phyloP scores from a whole-genome alignment of 1,284 basidiomycete genomes.

The Inonotus hispidus region DNA sequence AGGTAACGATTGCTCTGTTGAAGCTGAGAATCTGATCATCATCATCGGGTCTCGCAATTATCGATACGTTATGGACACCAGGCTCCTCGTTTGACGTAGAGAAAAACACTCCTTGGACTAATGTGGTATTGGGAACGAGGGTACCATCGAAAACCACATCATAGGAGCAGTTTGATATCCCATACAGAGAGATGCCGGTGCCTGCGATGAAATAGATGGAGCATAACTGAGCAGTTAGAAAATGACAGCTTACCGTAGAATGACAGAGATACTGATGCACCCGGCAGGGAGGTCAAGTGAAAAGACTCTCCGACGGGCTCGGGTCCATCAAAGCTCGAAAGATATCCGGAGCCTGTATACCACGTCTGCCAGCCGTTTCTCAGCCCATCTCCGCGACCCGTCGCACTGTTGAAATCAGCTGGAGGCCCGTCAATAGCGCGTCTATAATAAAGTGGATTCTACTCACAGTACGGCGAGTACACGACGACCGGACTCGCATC shows the following conservation, averaged over 20 bases:
- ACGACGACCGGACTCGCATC: slow-evolving; percentile 12
- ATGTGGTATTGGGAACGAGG: slow-evolving; percentile 5
- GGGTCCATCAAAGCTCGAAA: slow-evolving; percentile 17
- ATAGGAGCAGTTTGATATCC: slow-evolving; percentile 26
- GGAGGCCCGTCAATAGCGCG: not conserved
- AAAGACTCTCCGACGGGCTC: slow-evolving; percentile 20
- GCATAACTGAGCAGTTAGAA: not conserved
- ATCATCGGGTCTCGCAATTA: slow-evolving; percentile 21
- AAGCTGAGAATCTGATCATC: slow-evolving; percentile 22
- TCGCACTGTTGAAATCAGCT: slow-evolving; percentile 18
- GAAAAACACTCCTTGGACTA: slow-evolving; percentile 18
- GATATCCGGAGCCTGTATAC: slow-evolving; percentile 25
- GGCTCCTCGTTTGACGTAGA: slow-evolving; percentile 13
- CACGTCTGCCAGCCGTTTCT: slow-evolving; percentile 27
- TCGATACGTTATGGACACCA: slow-evolving; percentile 21
- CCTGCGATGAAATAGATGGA: slow-evolving; percentile 20
- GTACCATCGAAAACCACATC: slow-evolving; percentile 28
- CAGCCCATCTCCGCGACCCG: slow-evolving; percentile 12
- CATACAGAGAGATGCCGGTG: slow-evolving; percentile 28
- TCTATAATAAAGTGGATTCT: not conserved
- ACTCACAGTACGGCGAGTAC: slow-evolving; percentile 13
- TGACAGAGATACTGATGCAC: slow-evolving; percentile 24
- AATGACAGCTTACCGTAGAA: slow-evolving; percentile 25
- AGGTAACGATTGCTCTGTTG: slow-evolving; percentile 21
- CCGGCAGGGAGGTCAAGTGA: slow-evolving; percentile 25